Conservation (phyloP, 1,284 basidiomycete genomes). For the Apiotrichum laibachii region DNA sequence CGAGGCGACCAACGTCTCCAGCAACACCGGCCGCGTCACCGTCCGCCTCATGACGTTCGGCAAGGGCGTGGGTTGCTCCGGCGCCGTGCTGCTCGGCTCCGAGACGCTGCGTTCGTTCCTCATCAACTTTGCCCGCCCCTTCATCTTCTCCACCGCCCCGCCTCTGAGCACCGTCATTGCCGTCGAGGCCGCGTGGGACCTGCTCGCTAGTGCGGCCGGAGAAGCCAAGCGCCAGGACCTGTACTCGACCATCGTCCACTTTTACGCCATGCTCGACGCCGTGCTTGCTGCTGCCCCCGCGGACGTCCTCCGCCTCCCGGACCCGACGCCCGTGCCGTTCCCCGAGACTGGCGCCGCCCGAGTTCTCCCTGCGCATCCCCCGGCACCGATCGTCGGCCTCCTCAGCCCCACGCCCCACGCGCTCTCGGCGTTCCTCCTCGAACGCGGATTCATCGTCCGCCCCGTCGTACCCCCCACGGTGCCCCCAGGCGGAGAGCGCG, state of each 20-base stretch:
- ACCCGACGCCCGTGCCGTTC: constrained; percentile 27
- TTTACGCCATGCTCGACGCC: constrained; percentile 16
- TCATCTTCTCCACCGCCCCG: constrained; percentile 85
- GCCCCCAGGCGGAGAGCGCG: constrained; percentile 46
- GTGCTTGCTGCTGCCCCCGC: constrained; percentile 15
- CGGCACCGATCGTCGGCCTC: constrained; percentile 77
- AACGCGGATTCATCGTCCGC: constrained; percentile 42
- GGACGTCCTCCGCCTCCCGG: constrained; percentile 31
- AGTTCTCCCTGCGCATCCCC: constrained; percentile 24
- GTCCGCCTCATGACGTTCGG: constrained; percentile 63
- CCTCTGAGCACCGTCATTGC: constrained; percentile 71
- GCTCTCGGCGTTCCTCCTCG: constrained; percentile 41
- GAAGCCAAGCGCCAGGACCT: constrained; percentile 42
- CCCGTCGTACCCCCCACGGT: constrained; percentile 51
- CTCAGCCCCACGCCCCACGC: constrained; percentile 67
- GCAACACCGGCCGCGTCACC: constrained; percentile 36
- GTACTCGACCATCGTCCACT: constrained; percentile 9
- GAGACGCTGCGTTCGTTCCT: constrained; percentile 74
- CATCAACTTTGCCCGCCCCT: constrained; percentile 85
- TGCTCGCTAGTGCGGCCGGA: constrained; percentile 68
- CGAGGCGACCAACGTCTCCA: constrained; percentile 14
- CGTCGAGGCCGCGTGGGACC: constrained; percentile 71
- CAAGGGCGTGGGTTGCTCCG: constrained; percentile 68
- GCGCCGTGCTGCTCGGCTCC: constrained; percentile 75
- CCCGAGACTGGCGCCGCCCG: constrained; percentile 2